Conservation (phyloP, 768 basidiomycete species). For the Mycena vitilis region DNA sequence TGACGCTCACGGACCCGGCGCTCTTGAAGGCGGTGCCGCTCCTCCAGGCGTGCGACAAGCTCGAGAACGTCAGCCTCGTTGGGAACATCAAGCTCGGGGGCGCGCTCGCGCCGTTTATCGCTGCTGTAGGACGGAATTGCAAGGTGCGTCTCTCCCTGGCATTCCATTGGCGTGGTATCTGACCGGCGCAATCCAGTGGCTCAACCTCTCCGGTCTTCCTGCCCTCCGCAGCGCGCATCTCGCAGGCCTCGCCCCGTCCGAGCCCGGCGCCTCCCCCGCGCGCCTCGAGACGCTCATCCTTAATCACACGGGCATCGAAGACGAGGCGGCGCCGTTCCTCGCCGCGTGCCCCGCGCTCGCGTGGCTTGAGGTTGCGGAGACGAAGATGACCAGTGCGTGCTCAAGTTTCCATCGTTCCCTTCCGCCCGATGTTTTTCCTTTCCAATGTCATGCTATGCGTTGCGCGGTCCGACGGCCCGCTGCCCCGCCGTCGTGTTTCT, state of each 20-base stretch:
- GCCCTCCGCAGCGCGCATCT: slow-evolving; percentile 64
- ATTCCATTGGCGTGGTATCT: not conserved
- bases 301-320: slow-evolving; percentile 72
- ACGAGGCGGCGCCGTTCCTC: slow-evolving; percentile 64
- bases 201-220: slow-evolving; percentile 69
- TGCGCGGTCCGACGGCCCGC: too few relatives aligned
- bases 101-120: slow-evolving; percentile 59
- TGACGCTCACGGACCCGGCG: slow-evolving; percentile 67
- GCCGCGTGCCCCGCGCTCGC: slow-evolving; percentile 61
- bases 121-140: slow-evolving; percentile 67
- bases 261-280: slow-evolving; percentile 43
- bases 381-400: slow-evolving; percentile 72
- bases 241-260: slow-evolving; percentile 53
- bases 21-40: slow-evolving; percentile 57
- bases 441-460: too few relatives aligned
- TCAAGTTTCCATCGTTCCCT: too few relatives aligned
- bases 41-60: slow-evolving; percentile 47
- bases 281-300: slow-evolving; percentile 62
- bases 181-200: slow-evolving; percentile 48
- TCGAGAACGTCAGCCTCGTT: slow-evolving; percentile 70
- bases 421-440: not conserved
- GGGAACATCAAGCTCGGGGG: slow-evolving; percentile 71
- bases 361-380: slow-evolving; percentile 65
- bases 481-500: too few relatives aligned
- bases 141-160: slow-evolving; percentile 52